Percentiles rank a stretch among this genome's conserved stretches.
Evolutionary conservation across 106 monocot genomes (phyloP).

Genomic region (Dactylorhiza incarnata): DNA sequence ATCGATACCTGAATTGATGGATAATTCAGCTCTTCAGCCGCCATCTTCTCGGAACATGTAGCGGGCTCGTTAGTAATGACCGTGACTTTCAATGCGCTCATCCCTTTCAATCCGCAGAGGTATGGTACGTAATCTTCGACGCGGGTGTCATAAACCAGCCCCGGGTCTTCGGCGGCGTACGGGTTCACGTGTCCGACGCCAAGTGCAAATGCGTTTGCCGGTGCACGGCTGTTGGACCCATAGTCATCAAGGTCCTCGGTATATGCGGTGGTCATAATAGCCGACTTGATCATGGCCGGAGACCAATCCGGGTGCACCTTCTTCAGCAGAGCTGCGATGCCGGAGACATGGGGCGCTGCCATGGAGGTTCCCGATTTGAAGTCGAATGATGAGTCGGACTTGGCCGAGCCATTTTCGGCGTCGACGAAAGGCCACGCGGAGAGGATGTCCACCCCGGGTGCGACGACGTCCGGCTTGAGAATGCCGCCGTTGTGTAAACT

Average conservation of each 20-base stretch:
- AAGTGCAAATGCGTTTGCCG: neutral
- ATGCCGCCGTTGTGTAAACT: conserved; percentile 1
- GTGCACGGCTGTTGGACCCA: neutral
- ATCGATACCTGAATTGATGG: conserved; percentile 29
- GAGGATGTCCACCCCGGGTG: conserved; percentile 10
- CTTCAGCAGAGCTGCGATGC: conserved; percentile 9
- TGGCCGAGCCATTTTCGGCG: neutral
- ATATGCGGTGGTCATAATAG: conserved; percentile 20
- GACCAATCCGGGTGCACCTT: conserved; percentile 19
- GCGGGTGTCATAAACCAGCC: conserved; percentile 10
- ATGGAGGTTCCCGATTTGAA: conserved; percentile 4
- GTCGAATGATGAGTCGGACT: neutral
- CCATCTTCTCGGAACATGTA: neutral
- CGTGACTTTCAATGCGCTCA: neutral
- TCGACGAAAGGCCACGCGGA: conserved; percentile 14
- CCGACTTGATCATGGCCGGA: conserved; percentile 21
- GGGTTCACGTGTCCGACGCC: conserved; percentile 15
- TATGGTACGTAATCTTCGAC: conserved; percentile 8
- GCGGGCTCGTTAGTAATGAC: neutral
- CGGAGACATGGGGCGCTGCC: too few species aligned
- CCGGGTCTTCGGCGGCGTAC: neutral
- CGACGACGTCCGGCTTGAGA: conserved; percentile 15
- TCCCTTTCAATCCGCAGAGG: conserved; percentile 13
- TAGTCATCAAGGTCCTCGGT: neutral
- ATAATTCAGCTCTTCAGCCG: conserved; percentile 29